Evolutionary conservation across 192 early-diverging fungal species (phyloP).

Genomic region (Linnemannia elongata): DNA sequence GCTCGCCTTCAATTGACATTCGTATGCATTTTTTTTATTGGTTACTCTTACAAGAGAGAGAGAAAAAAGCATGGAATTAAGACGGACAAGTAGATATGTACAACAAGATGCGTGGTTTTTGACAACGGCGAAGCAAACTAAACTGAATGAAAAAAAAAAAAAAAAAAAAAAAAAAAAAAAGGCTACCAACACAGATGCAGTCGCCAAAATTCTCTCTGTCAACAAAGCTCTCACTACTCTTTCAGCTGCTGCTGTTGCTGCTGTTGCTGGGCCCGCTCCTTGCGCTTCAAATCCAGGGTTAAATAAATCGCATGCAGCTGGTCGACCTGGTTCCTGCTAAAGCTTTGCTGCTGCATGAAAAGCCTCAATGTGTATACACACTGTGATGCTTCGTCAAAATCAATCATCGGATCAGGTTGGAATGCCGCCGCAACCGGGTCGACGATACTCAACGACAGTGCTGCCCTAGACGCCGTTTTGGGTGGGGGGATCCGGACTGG

Average conservation of each 20-base stretch:
- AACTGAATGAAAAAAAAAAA: no score
- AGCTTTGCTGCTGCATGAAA: slow-evolving; percentile 50
- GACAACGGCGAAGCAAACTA: no score
- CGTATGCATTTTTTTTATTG: no score
- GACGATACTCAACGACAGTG: slow-evolving; percentile 6
- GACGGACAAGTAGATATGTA: no score
- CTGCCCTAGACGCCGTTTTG: slow-evolving; percentile 19
- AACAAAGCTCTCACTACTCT: no score
- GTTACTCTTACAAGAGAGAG: no score
- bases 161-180: no score
- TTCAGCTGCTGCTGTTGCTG: neutral
- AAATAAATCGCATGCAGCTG: slow-evolving; percentile 24
- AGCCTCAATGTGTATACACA: slow-evolving; percentile 29
- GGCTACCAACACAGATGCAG: no score
- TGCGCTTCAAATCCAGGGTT: slow-evolving; percentile 23
- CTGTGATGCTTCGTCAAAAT: slow-evolving; percentile 31
- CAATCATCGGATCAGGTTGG: slow-evolving; percentile 26
- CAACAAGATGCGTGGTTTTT: no score
- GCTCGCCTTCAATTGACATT: no score
- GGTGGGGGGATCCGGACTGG: neutral
- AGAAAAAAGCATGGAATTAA: no score
- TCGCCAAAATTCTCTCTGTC: no score
- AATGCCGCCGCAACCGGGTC: slow-evolving; percentile 31
- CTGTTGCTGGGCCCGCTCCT: slow-evolving; percentile 13
- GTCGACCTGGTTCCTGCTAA: slow-evolving; percentile 15